Base-by-base conservation (phyloP, 495 filamentous ascomycete genomes). In the Penicillium salamii region DNA sequence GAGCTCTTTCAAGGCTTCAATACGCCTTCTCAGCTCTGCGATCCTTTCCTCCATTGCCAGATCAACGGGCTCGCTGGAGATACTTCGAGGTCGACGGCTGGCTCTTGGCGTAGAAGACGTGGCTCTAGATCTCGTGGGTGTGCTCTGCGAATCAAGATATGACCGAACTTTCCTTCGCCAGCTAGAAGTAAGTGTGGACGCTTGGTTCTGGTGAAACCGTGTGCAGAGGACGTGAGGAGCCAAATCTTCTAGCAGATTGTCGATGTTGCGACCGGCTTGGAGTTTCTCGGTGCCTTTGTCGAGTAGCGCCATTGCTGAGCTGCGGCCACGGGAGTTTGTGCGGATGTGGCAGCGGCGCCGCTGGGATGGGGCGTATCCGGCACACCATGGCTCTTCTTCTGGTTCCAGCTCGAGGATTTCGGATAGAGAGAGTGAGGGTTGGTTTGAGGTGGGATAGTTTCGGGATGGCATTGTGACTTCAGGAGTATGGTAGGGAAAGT, bases 141-240 rank as follows among this genome's bases (percentile, higher is more conserved):
- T 1, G 2, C 15, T 15, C 34, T 34, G 50, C 7, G 50, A 48
- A 29, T 49, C 18, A n/a, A 54, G 42, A 19, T 46, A 58, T 20
- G 35, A 7, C 9, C 34, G 26, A 8, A 62, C 52, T 38, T 59
- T 29, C 32, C 19, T 42, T 20, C 42, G 32, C 66, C 66, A 69
- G 7, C 42, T 15, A 7, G 9, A 1, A 0, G 32, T 37, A n/a
- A 69, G 45, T 20, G 8, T 31, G 0, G 14, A 15, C 5, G 66
- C 61, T 39, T 69, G 61, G 7, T 13, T n/a, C 33, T 63, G 61
- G 35, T 69, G 66, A 9, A 40, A 59, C 2, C 48, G 20, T 8
- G 23, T 58, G 37, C 66, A 67, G 19, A 67, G 54, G 21, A 63
- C 55, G 33, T 57, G 26, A 13, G 55, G 58, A 31, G 66, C 66